Evolutionary conservation across 2,329 filamentous ascomycete genomes (phyloP).

Genomic region (Xylaria sp.): DNA sequence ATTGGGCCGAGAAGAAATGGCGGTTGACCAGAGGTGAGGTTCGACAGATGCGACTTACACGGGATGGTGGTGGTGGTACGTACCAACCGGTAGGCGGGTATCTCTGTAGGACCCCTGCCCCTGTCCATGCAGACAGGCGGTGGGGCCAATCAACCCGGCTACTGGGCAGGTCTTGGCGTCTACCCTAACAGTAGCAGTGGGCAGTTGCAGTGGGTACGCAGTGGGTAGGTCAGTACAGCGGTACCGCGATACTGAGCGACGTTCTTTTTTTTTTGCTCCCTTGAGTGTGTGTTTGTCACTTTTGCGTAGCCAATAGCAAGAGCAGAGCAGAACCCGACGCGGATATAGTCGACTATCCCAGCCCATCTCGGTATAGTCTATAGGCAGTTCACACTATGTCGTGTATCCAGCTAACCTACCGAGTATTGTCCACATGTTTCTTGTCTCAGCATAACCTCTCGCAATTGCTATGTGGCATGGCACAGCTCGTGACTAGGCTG

Average conservation of each 20-base stretch:
- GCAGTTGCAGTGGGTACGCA: not conserved
- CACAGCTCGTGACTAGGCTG: not conserved
- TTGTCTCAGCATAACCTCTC: not conserved
- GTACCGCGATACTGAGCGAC: not conserved
- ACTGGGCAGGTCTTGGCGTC: constrained; percentile 28
- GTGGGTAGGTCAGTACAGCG: not conserved
- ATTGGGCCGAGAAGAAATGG: constrained; percentile 7
- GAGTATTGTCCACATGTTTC: not conserved
- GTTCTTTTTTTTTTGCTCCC: constrained; percentile 14
- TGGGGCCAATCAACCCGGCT: constrained; percentile 27
- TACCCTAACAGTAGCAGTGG: not conserved
- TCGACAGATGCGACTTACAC: constrained; percentile 12
- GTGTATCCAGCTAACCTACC: not conserved
- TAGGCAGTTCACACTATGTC: not conserved
- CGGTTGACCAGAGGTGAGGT: constrained; percentile 25
- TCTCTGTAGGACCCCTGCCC: not conserved
- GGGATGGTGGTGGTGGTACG: constrained; percentile 2
- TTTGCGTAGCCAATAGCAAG: constrained; percentile 12
- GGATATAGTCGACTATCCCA: not conserved
- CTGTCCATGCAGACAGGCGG: not conserved
- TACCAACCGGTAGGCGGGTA: constrained; percentile 1
- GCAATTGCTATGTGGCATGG: constrained; percentile 12
- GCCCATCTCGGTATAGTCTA: not conserved
- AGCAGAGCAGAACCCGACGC: not conserved
- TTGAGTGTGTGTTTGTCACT: constrained; percentile 9